phyloP scores from a whole-genome alignment of 169 alveolate species.

The Perkinsus olseni region DNA sequence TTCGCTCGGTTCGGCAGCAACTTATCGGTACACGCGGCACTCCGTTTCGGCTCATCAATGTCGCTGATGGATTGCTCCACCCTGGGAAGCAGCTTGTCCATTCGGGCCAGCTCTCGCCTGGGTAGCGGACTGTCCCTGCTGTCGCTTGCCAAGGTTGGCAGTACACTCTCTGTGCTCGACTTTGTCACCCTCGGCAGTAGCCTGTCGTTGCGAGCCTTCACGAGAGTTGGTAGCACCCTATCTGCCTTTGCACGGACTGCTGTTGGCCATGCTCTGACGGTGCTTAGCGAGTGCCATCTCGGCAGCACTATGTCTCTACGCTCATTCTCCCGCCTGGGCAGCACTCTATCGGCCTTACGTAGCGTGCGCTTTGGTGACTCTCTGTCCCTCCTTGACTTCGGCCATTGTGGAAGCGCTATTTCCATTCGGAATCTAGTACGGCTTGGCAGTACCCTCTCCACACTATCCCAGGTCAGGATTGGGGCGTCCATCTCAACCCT shows the following conservation, averaged over 20 bases:
- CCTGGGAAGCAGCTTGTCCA: not conserved
- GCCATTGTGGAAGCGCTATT: not conserved
- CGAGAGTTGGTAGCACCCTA: not conserved
- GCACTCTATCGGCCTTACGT: not conserved
- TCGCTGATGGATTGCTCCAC: not conserved
- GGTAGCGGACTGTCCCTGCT: not conserved
- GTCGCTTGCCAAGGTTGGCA: not conserved
- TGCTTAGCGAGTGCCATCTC: not conserved
- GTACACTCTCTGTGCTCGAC: not conserved
- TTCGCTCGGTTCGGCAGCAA: not conserved
- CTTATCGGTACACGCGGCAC: not conserved
- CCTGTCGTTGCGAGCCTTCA: not conserved
- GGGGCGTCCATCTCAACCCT: not conserved
- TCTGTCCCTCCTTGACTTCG: not conserved
- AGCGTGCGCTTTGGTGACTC: not conserved
- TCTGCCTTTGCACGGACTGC: not conserved
- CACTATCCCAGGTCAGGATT: not conserved
- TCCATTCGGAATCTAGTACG: not conserved
- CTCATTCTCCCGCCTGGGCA: not conserved
- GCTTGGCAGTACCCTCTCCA: not conserved
- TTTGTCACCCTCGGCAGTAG: not conserved
- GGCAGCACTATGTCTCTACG: slow-evolving; percentile 2
- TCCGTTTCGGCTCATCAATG: not conserved
- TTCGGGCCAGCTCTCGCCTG: not conserved
- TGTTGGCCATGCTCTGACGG: not conserved